phyloP scores from a whole-genome alignment of 2,329 filamentous ascomycete genomes.

The Epichloe festucae region DNA sequence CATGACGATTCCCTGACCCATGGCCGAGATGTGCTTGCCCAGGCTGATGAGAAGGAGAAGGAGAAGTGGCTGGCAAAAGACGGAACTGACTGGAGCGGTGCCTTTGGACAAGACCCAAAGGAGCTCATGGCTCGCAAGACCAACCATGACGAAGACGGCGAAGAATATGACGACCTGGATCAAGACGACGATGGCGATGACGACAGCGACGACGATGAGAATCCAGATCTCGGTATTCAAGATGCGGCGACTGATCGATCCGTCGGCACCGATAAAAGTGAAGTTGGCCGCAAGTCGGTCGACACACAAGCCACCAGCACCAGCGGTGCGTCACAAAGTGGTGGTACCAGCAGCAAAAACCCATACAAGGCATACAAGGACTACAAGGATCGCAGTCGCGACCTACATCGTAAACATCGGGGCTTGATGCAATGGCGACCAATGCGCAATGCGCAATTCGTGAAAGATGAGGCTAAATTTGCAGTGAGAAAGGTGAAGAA shows the following conservation, averaged over 20 bases:
- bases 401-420: slow-evolving; percentile 72
- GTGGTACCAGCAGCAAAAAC: slow-evolving; percentile 32
- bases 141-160: slow-evolving; percentile 20
- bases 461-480: slow-evolving; percentile 74
- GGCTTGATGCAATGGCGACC: slow-evolving; percentile 95
- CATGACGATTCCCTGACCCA: slow-evolving; percentile 73
- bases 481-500: slow-evolving; percentile 64
- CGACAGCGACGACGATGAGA: slow-evolving; percentile 15
- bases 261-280: slow-evolving; percentile 11
- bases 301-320: slow-evolving; percentile 26
- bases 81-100: slow-evolving; percentile 76
- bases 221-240: slow-evolving; percentile 44
- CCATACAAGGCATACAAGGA: slow-evolving; percentile 47
- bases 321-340: slow-evolving; percentile 19
- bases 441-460: slow-evolving; percentile 73
- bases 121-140: slow-evolving; percentile 25
- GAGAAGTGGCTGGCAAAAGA: slow-evolving; percentile 65
- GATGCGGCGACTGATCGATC: slow-evolving; percentile 32
- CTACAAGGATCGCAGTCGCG: slow-evolving; percentile 54
- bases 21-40: slow-evolving; percentile 67
- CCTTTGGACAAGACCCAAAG: slow-evolving; percentile 67
- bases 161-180: slow-evolving; percentile 27
- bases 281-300: slow-evolving; percentile 21
- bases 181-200: slow-evolving; percentile 17
- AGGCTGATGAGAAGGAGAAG: slow-evolving; percentile 59